Percentiles rank a stretch among this genome's conserved stretches.
phyloP scores from a whole-genome alignment of 2,329 filamentous ascomycete genomes.

The Keithomyces neogunnii region DNA sequence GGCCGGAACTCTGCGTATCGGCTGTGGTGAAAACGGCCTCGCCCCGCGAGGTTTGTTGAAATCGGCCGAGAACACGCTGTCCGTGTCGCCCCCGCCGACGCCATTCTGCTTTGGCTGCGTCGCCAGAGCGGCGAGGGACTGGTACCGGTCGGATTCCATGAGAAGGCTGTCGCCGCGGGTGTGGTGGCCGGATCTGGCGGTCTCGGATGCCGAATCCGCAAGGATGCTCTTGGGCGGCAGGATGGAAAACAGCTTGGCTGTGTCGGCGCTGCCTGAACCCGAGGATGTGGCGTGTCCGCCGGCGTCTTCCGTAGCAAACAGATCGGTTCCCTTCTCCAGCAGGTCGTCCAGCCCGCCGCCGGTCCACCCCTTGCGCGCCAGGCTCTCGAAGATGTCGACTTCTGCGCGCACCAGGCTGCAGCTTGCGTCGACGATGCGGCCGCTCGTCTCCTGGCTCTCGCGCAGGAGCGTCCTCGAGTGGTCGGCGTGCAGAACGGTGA shows the following conservation, averaged over 20 bases:
- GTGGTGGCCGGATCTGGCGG: slow-evolving; percentile 19
- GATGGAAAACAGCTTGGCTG: slow-evolving; percentile 53
- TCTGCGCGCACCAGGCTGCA: slow-evolving; percentile 59
- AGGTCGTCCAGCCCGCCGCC: slow-evolving; percentile 59
- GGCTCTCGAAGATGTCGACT: slow-evolving; percentile 60
- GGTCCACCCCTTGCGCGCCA: slow-evolving; percentile 59
- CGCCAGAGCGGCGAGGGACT: slow-evolving; percentile 45
- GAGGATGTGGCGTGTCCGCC: slow-evolving; percentile 18
- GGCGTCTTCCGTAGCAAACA: slow-evolving; percentile 42
- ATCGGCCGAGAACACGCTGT: slow-evolving; percentile 46
- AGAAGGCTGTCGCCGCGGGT: slow-evolving; percentile 45
- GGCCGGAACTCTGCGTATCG: slow-evolving; percentile 30
- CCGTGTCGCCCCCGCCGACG: slow-evolving; percentile 29
- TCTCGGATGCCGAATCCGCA: slow-evolving; percentile 38
- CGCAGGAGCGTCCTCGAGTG: slow-evolving; percentile 52
- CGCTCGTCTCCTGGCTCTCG: slow-evolving; percentile 58
- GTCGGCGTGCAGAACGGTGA: slow-evolving; percentile 51
- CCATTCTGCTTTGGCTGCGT: slow-evolving; percentile 16
- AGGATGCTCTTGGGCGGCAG: slow-evolving; percentile 56
- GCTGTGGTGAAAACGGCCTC: slow-evolving; percentile 53
- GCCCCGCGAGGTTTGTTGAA: slow-evolving; percentile 45
- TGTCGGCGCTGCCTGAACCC: slow-evolving; percentile 23
- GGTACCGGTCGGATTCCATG: slow-evolving; percentile 44
- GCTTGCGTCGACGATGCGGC: slow-evolving; percentile 53
- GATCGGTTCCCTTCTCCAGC: slow-evolving; percentile 53